Base-by-base conservation (phyloP, 768 basidiomycete genomes). In the Lyophyllum shimeji region DNA sequence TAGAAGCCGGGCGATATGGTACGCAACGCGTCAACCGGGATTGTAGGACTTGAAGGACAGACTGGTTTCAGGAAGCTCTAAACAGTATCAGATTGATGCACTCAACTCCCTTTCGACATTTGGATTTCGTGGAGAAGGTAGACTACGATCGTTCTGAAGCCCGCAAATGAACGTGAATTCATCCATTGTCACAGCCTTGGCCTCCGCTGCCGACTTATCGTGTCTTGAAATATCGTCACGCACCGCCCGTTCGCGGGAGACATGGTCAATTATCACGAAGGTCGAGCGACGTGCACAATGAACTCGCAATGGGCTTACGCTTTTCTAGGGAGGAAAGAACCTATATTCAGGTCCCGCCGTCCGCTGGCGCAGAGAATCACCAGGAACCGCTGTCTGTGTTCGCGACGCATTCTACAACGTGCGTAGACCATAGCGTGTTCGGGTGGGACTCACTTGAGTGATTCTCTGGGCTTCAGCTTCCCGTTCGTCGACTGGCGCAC, bases 71-170 rank as follows among this genome's bases (percentile, higher is more conserved):
- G 91, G 78, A 56, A 87, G 89, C 4, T 93, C 90, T 3, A 94
- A 94, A 70, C 76, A 78, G 21, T 85, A 87, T 67, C 71, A 72
- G 1, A 68, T 74, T 37, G 74, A 76, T 47, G 77, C 81, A 1
- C 65, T 87, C 50, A 78, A 79, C 53, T 70, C 78, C 3, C 62
- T 80, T 39, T 77, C 80, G 13, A 88, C 89, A 2, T 95, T 94
- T 72, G 95, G 95, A 0, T 96, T 93, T 72, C 84, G 95, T 62
- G 95, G 95, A 34, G 95, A 98, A 89, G 94, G 95, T 91, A 63
- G 17, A 59, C 57, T 21, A 20, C 23, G 12, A n/a, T 20, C 46
- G 37, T 43, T 8, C 31, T n/a, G 13, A 17, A n/a, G n/a, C n/a
- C n/a, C n/a, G n/a, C n/a, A n/a, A n/a, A 15, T 23, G 20, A 18